A percentile compares a stretch with the other conserved stretches of the same genome.
Evolutionary conservation across 306 rosid genomes (phyloP).

Genomic region (Amphicarpaea edgeworthii): DNA sequence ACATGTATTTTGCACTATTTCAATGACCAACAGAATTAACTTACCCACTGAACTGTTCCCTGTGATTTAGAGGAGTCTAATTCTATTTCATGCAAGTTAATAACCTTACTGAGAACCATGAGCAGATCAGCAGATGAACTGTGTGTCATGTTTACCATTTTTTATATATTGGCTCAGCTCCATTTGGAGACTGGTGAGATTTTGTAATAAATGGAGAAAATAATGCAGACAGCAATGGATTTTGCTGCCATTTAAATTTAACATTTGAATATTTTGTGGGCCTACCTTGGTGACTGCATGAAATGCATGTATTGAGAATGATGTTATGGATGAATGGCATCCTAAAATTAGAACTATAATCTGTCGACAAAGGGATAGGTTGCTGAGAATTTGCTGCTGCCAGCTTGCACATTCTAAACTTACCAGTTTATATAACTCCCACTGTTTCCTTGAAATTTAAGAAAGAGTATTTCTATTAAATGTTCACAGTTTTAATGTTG

Average conservation of each 20-base stretch:
- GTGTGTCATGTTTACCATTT: neutral
- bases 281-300: neutral
- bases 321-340: slow-evolving; percentile 8
- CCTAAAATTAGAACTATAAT: neutral
- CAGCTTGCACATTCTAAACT: neutral
- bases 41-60: neutral
- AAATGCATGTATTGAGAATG: slow-evolving; percentile 15
- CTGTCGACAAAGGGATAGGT: slow-evolving; percentile 15
- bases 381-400: neutral
- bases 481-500: slow-evolving; percentile 9
- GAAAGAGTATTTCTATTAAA: neutral
- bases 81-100: neutral
- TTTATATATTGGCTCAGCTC: neutral
- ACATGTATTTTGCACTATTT: neutral
- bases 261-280: neutral
- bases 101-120: neutral
- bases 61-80: neutral
- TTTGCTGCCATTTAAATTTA: slow-evolving; percentile 5
- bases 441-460: slow-evolving; percentile 4
- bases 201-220: slow-evolving; percentile 9
- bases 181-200: neutral
- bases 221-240: neutral
- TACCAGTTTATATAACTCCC: neutral
- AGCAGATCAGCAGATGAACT: neutral
- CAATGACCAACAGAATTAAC: neutral